A percentile compares a stretch with the other conserved stretches of the same genome.
These are phyloP conservation scores for Solanum medicagineum DNA, from an alignment of 257 asterid species.

Conservation along the genomic window DNA sequence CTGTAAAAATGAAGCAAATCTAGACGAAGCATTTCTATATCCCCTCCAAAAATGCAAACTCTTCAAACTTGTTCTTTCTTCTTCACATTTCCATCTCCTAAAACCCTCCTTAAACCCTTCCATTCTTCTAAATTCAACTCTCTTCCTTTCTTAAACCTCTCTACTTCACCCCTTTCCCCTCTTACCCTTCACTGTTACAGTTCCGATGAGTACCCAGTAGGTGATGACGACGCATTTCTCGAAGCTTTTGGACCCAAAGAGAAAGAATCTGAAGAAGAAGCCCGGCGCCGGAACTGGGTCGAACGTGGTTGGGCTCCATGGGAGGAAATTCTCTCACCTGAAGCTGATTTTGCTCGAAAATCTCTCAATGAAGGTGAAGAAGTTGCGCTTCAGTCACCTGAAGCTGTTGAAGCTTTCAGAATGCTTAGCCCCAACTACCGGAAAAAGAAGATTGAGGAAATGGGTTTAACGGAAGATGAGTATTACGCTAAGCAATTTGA, in stretches of 20 bases:
- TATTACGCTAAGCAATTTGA: constrained; percentile 81
- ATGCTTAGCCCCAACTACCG: constrained; percentile 71
- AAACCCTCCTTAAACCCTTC: constrained; percentile 61
- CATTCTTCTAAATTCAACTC: not conserved
- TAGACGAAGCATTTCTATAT: not conserved
- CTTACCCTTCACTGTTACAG: constrained; percentile 27
- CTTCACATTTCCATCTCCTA: constrained; percentile 40
- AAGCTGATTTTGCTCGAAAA: constrained; percentile 66
- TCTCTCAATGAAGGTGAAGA: constrained; percentile 96
- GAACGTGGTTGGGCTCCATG: constrained; percentile 99
- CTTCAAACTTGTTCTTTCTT: constrained; percentile 23
- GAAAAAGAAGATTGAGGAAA: constrained; percentile 43
- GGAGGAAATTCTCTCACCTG: constrained; percentile 95
- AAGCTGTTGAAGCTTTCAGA: constrained; percentile 70
- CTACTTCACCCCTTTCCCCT: not conserved
- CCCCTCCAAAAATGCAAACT: constrained; percentile 27
- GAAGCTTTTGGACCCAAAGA: constrained; percentile 58
- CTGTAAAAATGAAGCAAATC: not conserved
- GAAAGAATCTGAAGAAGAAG: constrained; percentile 82
- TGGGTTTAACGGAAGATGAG: constrained; percentile 89
- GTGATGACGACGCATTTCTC: constrained; percentile 66
- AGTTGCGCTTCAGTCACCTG: constrained; percentile 79
- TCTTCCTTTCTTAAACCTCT: not conserved
- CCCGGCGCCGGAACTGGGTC: constrained; percentile 74
- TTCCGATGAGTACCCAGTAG: constrained; percentile 80